These are phyloP conservation scores for Crithidia acanthocephali DNA, from an alignment of 208 protist species.

Conservation along the genomic window DNA sequence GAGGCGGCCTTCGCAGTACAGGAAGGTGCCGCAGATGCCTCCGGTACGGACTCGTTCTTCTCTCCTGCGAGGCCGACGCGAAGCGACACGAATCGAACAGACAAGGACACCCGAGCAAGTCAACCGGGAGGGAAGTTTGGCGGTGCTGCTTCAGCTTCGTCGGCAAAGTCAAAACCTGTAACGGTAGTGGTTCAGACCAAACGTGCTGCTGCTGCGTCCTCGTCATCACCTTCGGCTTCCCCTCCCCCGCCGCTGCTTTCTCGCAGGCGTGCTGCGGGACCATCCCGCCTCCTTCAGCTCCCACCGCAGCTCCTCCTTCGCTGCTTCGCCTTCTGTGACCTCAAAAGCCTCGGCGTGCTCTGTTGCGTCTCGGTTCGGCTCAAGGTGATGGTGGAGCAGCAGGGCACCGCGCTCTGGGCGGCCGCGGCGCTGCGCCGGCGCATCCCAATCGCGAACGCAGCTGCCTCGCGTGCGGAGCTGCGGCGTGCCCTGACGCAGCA, in stretches of 20 bases:
- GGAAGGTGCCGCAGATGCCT: neutral
- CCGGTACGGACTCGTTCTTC: neutral
- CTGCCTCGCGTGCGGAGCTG: conserved; percentile 19
- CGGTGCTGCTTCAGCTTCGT: neutral
- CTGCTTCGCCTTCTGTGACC: conserved; percentile 36
- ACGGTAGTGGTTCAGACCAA: neutral
- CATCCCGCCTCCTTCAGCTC: conserved; percentile 15
- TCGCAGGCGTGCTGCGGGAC: neutral
- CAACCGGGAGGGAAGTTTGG: no score
- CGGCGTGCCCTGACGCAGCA: conserved; percentile 12
- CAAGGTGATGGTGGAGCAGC: conserved; percentile 30
- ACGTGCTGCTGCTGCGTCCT: neutral
- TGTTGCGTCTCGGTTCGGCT: conserved; percentile 32
- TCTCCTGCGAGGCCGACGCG: neutral
- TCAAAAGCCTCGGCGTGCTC: conserved; percentile 29
- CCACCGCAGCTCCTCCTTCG: conserved; percentile 25
- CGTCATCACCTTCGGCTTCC: neutral
- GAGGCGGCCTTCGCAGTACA: conserved; percentile 17
- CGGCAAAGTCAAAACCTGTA: neutral
- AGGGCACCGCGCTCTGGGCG: conserved; percentile 28
- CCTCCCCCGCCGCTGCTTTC: neutral
- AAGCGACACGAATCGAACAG: neutral
- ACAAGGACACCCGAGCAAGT: no score
- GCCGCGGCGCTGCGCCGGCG: conserved; percentile 25
- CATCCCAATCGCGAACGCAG: conserved; percentile 11